Percentiles rank a stretch among this genome's conserved stretches.
These are phyloP conservation scores for Phialocephala sp. DNA, from an alignment of 2,329 filamentous ascomycete genomes.

Conservation along the genomic window DNA sequence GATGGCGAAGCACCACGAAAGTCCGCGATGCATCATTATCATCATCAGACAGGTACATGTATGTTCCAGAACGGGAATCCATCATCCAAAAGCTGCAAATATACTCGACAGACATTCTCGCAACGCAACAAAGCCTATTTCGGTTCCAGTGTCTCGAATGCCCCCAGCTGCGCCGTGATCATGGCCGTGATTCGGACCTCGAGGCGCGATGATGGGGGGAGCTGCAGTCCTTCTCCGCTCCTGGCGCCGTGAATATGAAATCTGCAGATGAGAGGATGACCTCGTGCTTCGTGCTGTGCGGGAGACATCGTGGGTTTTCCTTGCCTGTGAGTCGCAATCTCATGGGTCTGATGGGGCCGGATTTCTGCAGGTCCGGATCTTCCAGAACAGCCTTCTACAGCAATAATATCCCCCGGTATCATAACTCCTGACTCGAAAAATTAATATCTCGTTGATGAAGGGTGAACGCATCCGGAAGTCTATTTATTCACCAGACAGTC, in stretches of 20 bases:
- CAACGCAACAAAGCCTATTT: not conserved
- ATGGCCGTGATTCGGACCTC: slow-evolving; percentile 5
- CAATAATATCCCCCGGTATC: not conserved
- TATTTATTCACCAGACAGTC: slow-evolving; percentile 11
- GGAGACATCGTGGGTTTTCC: slow-evolving; percentile 8
- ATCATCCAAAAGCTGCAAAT: slow-evolving; percentile 14
- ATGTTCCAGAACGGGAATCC: slow-evolving; percentile 7
- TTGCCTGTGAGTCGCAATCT: not conserved
- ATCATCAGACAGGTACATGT: slow-evolving; percentile 14
- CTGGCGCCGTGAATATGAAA: slow-evolving; percentile 6
- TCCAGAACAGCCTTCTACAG: slow-evolving; percentile 1
- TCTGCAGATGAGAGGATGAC: slow-evolving; percentile 13
- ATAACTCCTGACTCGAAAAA: not conserved
- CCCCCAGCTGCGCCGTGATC: not conserved
- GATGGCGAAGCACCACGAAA: not conserved
- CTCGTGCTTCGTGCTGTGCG: slow-evolving; percentile 2
- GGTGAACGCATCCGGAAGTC: slow-evolving; percentile 11
- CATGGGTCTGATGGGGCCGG: not conserved
- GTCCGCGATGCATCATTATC: not conserved
- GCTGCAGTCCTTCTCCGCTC: slow-evolving; percentile 13
- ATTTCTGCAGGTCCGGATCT: not conserved
- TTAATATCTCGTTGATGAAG: not conserved
- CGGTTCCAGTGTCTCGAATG: not conserved
- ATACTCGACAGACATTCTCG: not conserved
- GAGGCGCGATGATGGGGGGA: slow-evolving; percentile 1